These are phyloP conservation scores for Orychophragmus violaceus DNA, from an alignment of 345 rosid species.

Conservation along the genomic window DNA sequence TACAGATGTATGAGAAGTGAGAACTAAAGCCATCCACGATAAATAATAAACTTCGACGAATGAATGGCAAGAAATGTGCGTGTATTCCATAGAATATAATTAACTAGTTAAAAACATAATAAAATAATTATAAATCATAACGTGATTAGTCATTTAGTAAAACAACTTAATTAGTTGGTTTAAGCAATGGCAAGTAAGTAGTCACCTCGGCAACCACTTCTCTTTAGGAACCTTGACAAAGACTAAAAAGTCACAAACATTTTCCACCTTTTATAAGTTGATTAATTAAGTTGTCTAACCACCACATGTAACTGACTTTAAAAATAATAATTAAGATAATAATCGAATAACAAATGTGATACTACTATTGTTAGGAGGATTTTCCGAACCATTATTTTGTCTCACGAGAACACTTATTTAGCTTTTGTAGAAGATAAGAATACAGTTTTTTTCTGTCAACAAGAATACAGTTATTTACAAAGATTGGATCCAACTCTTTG, in stretches of 20 bases:
- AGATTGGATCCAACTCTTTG: too few species aligned
- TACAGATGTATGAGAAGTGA: neutral
- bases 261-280: neutral
- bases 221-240: neutral
- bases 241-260: neutral
- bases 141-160: neutral
- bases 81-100: neutral
- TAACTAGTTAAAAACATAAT: neutral
- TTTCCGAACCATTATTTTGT: neutral
- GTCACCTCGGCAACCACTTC: slow-evolving; percentile 16
- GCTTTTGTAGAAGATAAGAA: too few species aligned
- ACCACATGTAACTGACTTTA: slow-evolving; percentile 11
- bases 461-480: too few species aligned
- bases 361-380: neutral
- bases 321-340: neutral
- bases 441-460: too few species aligned
- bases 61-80: neutral
- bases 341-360: neutral
- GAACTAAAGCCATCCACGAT: neutral
- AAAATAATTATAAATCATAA: neutral
- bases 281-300: slow-evolving; percentile 1
- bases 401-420: too few species aligned
- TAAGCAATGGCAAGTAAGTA: slow-evolving; percentile 3
- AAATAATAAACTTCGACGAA: neutral
- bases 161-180: neutral